Percentiles rank a stretch among this genome's conserved stretches.
These are phyloP conservation scores for Neospermospora avenae DNA, from an alignment of 2,329 filamentous ascomycete species.

Conservation along the genomic window DNA sequence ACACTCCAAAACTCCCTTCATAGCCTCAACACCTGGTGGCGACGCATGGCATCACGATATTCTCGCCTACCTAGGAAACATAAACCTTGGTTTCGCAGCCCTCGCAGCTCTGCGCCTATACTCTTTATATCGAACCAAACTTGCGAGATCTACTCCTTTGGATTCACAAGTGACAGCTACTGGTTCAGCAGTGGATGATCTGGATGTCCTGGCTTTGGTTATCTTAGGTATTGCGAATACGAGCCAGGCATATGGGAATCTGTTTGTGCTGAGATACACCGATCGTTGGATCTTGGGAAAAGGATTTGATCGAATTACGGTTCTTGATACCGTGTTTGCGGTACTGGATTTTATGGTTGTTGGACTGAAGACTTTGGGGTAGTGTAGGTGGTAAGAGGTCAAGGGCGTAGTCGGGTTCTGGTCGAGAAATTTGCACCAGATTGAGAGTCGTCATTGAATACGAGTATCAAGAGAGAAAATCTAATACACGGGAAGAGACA, in stretches of 20 bases:
- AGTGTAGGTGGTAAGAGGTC: too few relatives aligned
- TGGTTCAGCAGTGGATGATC: neutral
- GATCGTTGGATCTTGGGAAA: slow-evolving; percentile 2
- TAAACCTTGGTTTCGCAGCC: neutral
- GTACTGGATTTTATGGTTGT: slow-evolving; percentile 1
- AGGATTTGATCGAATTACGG: slow-evolving; percentile 5
- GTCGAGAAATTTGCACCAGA: too few relatives aligned
- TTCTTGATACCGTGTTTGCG: slow-evolving; percentile 8
- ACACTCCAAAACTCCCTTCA: neutral
- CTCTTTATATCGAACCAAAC: neutral
- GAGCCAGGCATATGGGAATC: slow-evolving; percentile 6
- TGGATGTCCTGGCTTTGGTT: slow-evolving; percentile 10
- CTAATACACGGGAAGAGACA: too few relatives aligned
- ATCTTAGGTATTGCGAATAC: slow-evolving; percentile 5
- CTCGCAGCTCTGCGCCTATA: slow-evolving; percentile 1
- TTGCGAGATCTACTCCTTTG: neutral
- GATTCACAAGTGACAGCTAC: neutral
- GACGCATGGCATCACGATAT: slow-evolving; percentile 7
- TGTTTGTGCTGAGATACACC: neutral
- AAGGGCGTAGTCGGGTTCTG: too few relatives aligned
- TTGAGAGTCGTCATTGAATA: too few relatives aligned
- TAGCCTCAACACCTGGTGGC: neutral
- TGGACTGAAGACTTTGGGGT: neutral
- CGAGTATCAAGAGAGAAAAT: too few relatives aligned
- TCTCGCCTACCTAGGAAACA: slow-evolving; percentile 4